Evolutionary conservation across 371 early-diverging fungal genomes (phyloP), one percentile per base, ranked within the genome.

Genomic region (Polyrhizophydium stewartii): DNA sequence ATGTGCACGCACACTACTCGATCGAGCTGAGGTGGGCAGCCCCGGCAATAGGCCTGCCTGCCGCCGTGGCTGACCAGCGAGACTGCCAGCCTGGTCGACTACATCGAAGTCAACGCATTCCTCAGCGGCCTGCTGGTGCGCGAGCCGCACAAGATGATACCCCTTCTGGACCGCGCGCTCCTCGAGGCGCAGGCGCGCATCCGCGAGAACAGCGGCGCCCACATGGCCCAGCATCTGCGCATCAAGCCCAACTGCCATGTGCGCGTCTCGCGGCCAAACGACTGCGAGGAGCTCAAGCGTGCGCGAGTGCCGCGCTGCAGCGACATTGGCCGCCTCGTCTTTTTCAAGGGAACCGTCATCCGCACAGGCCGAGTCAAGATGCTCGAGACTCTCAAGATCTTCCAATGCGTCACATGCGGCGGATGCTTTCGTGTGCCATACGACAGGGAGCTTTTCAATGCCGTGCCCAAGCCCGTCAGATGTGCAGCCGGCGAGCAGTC

Each of bases 321-420:
- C 2, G 84, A 89, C 56, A 72, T 80, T 17, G 89, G 89, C 1
- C 68, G 69, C 21, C 73, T 90, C 58, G 47, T 90, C 24, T 71
- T 77, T 7, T 59, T 89, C 10, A 69, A 82, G 0, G 90, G 89
- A 7, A 89, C 89, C 6, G 89, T 87, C 12, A 78, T 84, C 17
- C 68, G 82, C 19, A 64, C 65, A 1, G 86, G 87, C 2, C 56
- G 73, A 51, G 76, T 77, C 37, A 85, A 85, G 67, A 82, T 89
- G 82, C 60, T 87, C 60, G 87, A 87, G 58, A 75, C 75, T 40
- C 66, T 67, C 33, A 69, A 75, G 35, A 46, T 60, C 5, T 85
- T 62, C 56, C 47, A 53, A 22, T 89, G 89, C 61, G 10, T 61
- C 27, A 71, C 70, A 28, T 72, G 72, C 56, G 50, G 45, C 19